Conservation (phyloP, 164 flowering plant genomes). For the Hamamelis virginiana region DNA sequence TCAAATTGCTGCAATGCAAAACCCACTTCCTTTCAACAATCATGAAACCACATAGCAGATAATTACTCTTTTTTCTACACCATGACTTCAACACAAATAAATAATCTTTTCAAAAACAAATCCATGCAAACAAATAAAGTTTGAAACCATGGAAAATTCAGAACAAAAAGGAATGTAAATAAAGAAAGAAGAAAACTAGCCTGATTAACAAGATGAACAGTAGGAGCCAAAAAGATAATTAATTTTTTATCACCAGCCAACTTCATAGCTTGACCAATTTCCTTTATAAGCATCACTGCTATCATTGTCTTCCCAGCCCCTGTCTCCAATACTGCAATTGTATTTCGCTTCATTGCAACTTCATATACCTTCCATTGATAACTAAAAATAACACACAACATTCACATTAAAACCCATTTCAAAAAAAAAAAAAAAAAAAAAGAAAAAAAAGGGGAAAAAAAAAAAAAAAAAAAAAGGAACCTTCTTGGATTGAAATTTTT, state of each 20-base stretch:
- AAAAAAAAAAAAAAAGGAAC: neutral
- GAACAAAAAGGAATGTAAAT: neutral
- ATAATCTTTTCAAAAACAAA: neutral
- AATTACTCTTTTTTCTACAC: too few relatives aligned
- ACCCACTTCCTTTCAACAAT: neutral
- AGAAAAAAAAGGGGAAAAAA: neutral
- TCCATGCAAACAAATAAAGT: neutral
- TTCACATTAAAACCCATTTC: neutral
- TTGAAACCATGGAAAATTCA: neutral
- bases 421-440: neutral
- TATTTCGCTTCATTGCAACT: conserved; percentile 67
- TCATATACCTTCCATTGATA: conserved; percentile 64
- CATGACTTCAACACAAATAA: too few relatives aligned
- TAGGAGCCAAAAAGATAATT: conserved; percentile 79
- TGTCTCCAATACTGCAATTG: conserved; percentile 77
- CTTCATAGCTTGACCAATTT: conserved; percentile 37
- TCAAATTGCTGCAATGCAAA: conserved; percentile 59
- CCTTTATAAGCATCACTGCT: conserved; percentile 69
- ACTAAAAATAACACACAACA: conserved; percentile 26
- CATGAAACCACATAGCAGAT: conserved; percentile 1
- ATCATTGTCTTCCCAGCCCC: conserved; percentile 82
- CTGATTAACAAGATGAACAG: conserved; percentile 81
- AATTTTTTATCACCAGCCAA: conserved; percentile 28
- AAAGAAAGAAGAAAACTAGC: conserved; percentile 24
- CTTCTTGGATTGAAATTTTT: neutral